Base-by-base conservation (phyloP, 2,329 filamentous ascomycete species). In the Pseudogymnoascus sp. region DNA sequence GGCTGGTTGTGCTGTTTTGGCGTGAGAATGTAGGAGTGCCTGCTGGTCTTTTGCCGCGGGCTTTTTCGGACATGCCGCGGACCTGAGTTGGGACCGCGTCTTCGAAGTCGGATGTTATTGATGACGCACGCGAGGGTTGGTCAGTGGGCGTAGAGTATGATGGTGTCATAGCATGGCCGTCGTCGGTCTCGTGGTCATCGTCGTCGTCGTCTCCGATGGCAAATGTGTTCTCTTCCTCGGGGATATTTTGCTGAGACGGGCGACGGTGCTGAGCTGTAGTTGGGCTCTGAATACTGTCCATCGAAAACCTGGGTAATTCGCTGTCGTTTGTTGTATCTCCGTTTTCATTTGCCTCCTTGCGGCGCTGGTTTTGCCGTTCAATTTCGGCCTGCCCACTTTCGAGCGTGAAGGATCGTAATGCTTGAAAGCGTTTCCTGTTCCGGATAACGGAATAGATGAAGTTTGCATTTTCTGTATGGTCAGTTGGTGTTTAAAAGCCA, bases 51-150 rank as follows among this genome's bases (percentile, higher is more conserved):
- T 99, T 99, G 6, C 95, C 95, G 60, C 95, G 83, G 14, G 95
- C 95, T 75, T 97, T 99, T 75, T 97, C 95, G 18, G 93, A 97
- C 90, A 97, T 96, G 62, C 92, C 92, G 63, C 91, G 85, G 31
- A 96, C 75, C 73, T 97, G 93, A 18, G 87, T 82, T 12, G 91
- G 92, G 8, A 96, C 85, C 3, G 89, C 88, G 65, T 96, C 92
- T 64, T 96, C 91, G 0, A 84, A 77, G 40, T 80, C 79, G 0
- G 83, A 84, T 28, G 85, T 84, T 18, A 89, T 79, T 0, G 90
- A 93, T 3, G 89, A 87, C 21, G 88, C 84, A 38, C 86, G 82
- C 66, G 83, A 81, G 69, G 86, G 76, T 65, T 82, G 77, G 73
- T 89, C 78, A 74, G 86, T 86, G 1, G 87, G 84, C 0, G 86